phyloP scores from a whole-genome alignment of 2,329 filamentous ascomycete genomes.

The Trichoderma gracile region DNA sequence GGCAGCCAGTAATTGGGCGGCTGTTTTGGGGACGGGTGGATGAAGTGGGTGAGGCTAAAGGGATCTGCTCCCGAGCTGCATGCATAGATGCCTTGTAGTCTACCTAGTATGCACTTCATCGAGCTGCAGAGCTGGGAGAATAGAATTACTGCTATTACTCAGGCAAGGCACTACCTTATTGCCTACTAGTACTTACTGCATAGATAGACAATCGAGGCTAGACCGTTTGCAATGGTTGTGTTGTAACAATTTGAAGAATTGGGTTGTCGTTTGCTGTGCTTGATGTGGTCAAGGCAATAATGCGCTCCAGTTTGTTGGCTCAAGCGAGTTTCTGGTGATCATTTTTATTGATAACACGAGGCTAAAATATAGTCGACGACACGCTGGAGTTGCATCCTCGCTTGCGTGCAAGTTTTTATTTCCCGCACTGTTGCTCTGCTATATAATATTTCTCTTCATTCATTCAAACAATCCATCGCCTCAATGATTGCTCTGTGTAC shows the following conservation, averaged over 20 bases:
- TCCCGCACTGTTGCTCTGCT: background rate
- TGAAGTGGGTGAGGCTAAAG: slow-evolving; percentile 9
- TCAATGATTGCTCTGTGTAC: background rate
- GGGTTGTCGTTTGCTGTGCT: background rate
- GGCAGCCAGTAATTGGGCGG: slow-evolving; percentile 12
- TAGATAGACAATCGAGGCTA: background rate
- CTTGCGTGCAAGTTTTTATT: background rate
- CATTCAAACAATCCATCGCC: background rate
- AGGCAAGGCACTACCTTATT: background rate
- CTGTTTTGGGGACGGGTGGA: background rate
- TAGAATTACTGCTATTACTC: background rate
- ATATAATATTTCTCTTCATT: too few species aligned
- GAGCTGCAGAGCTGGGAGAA: background rate
- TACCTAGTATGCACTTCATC: background rate
- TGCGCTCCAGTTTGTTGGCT: slow-evolving; percentile 5
- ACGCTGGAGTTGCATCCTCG: slow-evolving; percentile 6
- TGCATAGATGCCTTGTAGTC: background rate
- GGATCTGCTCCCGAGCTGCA: slow-evolving; percentile 15
- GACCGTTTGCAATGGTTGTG: background rate
- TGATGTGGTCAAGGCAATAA: background rate
- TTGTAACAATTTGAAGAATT: background rate
- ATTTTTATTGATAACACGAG: slow-evolving; percentile 6
- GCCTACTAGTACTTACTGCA: too few species aligned
- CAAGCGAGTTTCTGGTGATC: slow-evolving; percentile 1
- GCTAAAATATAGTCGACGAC: background rate